These are phyloP conservation scores for Penicillium sp. DNA, from an alignment of 2,329 filamentous ascomycete species.

Conservation along the genomic window DNA sequence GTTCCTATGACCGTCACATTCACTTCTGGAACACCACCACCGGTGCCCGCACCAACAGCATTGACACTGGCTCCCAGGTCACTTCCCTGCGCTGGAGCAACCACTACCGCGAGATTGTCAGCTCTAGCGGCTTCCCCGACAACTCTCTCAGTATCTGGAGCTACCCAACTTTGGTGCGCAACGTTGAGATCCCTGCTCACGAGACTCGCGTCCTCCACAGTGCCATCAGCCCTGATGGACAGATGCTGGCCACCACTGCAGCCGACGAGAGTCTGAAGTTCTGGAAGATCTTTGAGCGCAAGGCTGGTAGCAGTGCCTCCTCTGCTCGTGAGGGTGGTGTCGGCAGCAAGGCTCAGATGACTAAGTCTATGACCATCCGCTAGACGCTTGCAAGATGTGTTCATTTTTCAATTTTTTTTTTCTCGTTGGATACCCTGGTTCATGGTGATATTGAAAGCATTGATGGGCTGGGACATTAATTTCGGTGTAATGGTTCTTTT, in stretches of 20 bases:
- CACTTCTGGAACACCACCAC: constrained; percentile 99
- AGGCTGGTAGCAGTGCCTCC: constrained; percentile 69
- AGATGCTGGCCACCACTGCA: constrained; percentile 94
- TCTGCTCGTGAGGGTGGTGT: constrained; percentile 62
- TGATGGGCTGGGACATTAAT: constrained; percentile 20
- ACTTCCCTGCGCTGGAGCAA: constrained; percentile 96
- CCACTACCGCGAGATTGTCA: constrained; percentile 96
- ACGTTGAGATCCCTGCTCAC: constrained; percentile 95
- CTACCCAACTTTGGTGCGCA: constrained; percentile 95
- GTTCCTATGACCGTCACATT: constrained; percentile 95
- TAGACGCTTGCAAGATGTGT: constrained; percentile 42
- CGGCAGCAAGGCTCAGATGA: constrained; percentile 76
- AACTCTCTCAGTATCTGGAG: constrained; percentile 99
- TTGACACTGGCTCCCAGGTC: constrained; percentile 96
- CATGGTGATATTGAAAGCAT: constrained; percentile 15
- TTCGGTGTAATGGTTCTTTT: constrained; percentile 14
- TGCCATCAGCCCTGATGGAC: constrained; percentile 92
- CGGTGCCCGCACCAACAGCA: constrained; percentile 96
- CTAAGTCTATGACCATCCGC: constrained; percentile 93
- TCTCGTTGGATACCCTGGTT: constrained; percentile 18
- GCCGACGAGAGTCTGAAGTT: constrained; percentile 98
- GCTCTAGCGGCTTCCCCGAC: constrained; percentile 96
- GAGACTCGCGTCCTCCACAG: constrained; percentile 96
- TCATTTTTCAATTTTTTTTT: neutral
- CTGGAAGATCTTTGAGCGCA: constrained; percentile 99